phyloP scores from a whole-genome alignment of 352 stramenopile species.

The Elongisporangium anandrum region DNA sequence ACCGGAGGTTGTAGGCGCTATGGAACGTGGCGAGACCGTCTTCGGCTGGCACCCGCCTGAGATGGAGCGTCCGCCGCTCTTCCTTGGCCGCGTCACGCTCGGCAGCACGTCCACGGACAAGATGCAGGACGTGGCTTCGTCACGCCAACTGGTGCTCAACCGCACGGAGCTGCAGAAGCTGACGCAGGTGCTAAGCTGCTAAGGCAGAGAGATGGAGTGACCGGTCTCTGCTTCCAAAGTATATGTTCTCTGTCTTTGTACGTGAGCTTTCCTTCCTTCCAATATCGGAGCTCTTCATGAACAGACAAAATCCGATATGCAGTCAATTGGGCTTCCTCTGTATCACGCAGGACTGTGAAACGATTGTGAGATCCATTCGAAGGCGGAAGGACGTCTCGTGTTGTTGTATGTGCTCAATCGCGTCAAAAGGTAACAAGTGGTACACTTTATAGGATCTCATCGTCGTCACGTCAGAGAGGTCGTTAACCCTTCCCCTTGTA shows the following conservation, averaged over 20 bases:
- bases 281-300: not conserved
- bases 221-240: not conserved
- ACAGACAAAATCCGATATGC: too few relatives aligned
- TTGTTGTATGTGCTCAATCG: not conserved
- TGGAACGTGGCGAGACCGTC: slow-evolving; percentile 51
- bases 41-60: slow-evolving; percentile 76
- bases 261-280: not conserved
- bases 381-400: not conserved
- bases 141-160: slow-evolving; percentile 42
- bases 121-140: not conserved
- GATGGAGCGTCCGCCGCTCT: slow-evolving; percentile 60
- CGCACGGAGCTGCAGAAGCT: slow-evolving; percentile 39
- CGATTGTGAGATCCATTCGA: too few relatives aligned
- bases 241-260: not conserved
- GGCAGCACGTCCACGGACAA: slow-evolving; percentile 4
- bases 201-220: too few relatives aligned
- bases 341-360: too few relatives aligned
- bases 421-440: not conserved
- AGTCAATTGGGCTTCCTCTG: too few relatives aligned
- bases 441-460: not conserved
- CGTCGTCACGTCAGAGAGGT: not conserved
- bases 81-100: slow-evolving; percentile 59
- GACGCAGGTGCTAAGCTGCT: slow-evolving; percentile 39
- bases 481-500: not conserved
- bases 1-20: slow-evolving; percentile 51